Evolutionary conservation across 805 yeast species (phyloP), one percentile per base, ranked within the genome.

Genomic region (Metschnikowia continentalis): DNA sequence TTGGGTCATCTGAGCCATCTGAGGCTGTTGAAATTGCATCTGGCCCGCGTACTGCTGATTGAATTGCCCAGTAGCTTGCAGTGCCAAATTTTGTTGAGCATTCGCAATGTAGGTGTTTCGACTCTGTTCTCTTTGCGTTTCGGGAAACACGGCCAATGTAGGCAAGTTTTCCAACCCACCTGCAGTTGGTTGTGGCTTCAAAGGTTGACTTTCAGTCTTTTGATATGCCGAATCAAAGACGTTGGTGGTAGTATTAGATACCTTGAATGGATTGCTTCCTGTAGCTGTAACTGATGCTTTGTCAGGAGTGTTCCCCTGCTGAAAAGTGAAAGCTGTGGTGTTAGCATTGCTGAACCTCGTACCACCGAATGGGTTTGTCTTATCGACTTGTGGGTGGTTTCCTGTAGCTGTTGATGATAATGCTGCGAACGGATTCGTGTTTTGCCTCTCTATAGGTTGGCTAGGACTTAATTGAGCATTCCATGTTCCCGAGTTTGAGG

Each of bases 141-240:
- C 82, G 0, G 88, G 89, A 59, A 84, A 86, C 7, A 84, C 87
- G 2, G 90, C 80, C 3, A 79, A 69, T 0, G 90, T 85, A 8
- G 84, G 84, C 41, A 85, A 64, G 46, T 71, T 70, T 61, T 86
- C 91, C 53, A 83, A 74, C 0, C 91, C 92, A 3, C 91, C 92
- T 33, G 89, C 86, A 1, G 90, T 84, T 2, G 81, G 77, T 60
- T 81, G 86, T 14, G 75, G 69, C 58, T 72, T 68, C 57, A 78
- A 50, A 46, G 67, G 53, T 49, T 56, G 66, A 30, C 48, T 50
- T 26, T 58, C 61, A 32, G 54, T 56, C 47, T 62, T 54, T 50
- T 58, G 50, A 6, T 59, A 42, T 20, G 57, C 69, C 14, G 54
- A 43, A 46, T 64, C 55, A 48, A 74, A 74, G 36, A 71, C 63